phyloP scores from a whole-genome alignment of 1,284 basidiomycete genomes.

The Boletus hoseneyae region DNA sequence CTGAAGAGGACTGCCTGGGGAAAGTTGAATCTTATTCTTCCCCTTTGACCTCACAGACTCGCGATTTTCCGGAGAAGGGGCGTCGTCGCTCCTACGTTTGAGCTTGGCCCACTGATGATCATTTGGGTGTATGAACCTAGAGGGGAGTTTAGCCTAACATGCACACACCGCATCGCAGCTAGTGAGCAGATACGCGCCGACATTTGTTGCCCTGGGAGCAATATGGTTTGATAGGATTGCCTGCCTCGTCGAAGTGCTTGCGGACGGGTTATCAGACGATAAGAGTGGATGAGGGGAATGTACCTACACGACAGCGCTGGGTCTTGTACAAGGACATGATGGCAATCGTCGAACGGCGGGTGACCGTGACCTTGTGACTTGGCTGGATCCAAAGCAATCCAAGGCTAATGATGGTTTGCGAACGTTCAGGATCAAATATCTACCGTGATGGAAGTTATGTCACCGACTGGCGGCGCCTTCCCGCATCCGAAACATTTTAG shows the following conservation, averaged over 20 bases:
- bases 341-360: constrained; percentile 7
- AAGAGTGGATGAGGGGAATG: background rate
- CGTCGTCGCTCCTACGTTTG: constrained; percentile 19
- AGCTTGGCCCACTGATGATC: constrained; percentile 43
- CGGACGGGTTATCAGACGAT: constrained; percentile 11
- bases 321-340: constrained; percentile 40
- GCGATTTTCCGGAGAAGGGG: constrained; percentile 16
- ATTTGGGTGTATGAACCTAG: constrained; percentile 51
- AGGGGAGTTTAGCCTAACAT: constrained; percentile 9
- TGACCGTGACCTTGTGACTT: constrained; percentile 30
- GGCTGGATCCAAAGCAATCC: background rate
- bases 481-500: constrained; percentile 11
- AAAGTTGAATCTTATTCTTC: constrained; percentile 20
- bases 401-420: background rate
- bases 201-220: constrained; percentile 48
- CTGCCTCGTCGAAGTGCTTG: constrained; percentile 45
- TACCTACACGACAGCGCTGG: constrained; percentile 45
- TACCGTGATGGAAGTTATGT: constrained; percentile 6
- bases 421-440: background rate
- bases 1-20: constrained; percentile 23
- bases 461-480: background rate
- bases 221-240: constrained; percentile 38
- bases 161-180: constrained; percentile 7
- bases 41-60: constrained; percentile 22
- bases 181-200: constrained; percentile 36